Evolutionary conservation across 441 rosid genomes (phyloP), one percentile per base, ranked within the genome.

Genomic region (Brassica balearica): DNA sequence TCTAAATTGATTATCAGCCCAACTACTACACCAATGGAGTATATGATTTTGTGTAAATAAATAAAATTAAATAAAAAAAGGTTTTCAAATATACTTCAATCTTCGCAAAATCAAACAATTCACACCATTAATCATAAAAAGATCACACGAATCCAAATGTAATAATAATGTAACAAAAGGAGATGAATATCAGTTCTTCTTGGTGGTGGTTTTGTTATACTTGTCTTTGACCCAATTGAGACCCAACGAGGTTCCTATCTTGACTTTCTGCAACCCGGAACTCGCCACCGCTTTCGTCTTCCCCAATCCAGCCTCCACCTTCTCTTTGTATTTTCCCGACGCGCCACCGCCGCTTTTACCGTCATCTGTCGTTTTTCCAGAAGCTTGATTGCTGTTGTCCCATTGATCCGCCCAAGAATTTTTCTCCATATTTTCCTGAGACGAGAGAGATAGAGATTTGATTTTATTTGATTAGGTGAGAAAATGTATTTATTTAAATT

Each of bases 381-480:
- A 86, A 0, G 83, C 7, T 4, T 72, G 70, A 36, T 66, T 69
- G 58, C 58, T 51, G 82, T 20, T 11, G 82, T 88, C 95, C 97
- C 92, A 89, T 12, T 90, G 97, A 78, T 90, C 97, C 0, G 97
- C 94, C 97, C 97, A 92, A 0, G 97, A 84, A 46, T 89, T 74
- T 51, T 69, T 91, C 11, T 87, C 71, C 10, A 81, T 81, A 1
- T 58, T 58, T 65, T 46, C 22, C 58, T 14, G 36, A 65, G 8
- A 55, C 25, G 19, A 71, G 23, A 69, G 25, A 48, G 12, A 46
- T 6, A 71, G 64, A 34, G 1, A 55, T 53, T 48, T 64, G 34
- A 17, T 63, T 58, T 48, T 48, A 48, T 14, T 48, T 3, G 8
- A 53, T 53, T 53, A 53, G 59, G 32, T 34, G 63, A n/a, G 10